Evolutionary conservation across 2,329 filamentous ascomycete species (phyloP).

Genomic region (Nemania sp.): DNA sequence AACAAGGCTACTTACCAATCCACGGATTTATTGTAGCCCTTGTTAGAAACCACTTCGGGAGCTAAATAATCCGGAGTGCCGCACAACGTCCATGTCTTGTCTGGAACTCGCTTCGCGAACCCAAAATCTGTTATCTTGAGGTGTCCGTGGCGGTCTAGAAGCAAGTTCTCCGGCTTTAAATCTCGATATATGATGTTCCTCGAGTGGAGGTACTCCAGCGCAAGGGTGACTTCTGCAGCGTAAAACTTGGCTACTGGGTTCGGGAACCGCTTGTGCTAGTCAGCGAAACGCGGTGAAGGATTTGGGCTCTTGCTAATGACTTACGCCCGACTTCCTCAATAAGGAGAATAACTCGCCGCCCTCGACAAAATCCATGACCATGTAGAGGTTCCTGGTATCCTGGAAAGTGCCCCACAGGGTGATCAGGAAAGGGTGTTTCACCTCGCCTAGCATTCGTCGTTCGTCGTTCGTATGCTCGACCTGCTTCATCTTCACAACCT

Average conservation of each 20-base stretch:
- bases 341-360: constrained; percentile 96
- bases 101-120: constrained; percentile 95
- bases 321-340: constrained; percentile 87
- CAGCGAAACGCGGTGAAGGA: constrained; percentile 22
- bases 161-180: constrained; percentile 91
- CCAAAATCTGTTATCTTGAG: constrained; percentile 98
- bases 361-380: constrained; percentile 99
- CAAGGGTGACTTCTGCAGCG: constrained; percentile 93
- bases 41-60: constrained; percentile 97
- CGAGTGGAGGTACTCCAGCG: constrained; percentile 91
- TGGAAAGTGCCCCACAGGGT: constrained; percentile 99
- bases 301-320: constrained; percentile 36
- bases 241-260: constrained; percentile 99
- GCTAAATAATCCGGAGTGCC: constrained; percentile 97
- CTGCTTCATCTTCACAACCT: constrained; percentile 99
- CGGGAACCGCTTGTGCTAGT: constrained; percentile 78
- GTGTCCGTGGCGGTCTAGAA: constrained; percentile 90
- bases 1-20: constrained; percentile 76
- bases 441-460: constrained; percentile 90
- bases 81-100: constrained; percentile 99
- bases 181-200: constrained; percentile 98
- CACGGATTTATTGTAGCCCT: constrained; percentile 99
- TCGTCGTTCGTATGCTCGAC: constrained; percentile 99
- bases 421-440: constrained; percentile 97
- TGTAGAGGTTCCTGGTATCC: constrained; percentile 93